phyloP scores from a whole-genome alignment of 2,329 filamentous ascomycete species.

The Bisporella sp. region DNA sequence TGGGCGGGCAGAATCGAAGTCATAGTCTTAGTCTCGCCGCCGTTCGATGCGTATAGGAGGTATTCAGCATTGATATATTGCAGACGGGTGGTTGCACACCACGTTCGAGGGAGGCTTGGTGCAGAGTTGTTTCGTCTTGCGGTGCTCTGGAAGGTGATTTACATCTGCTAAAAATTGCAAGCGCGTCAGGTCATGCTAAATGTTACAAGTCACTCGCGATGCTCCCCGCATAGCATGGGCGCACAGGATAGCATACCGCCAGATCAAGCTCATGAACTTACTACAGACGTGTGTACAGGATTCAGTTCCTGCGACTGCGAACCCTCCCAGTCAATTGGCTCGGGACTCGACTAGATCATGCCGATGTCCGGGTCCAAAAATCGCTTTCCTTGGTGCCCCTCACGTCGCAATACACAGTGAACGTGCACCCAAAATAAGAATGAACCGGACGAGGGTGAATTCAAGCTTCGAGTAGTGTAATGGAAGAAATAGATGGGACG shows the following conservation, averaged over 20 bases:
- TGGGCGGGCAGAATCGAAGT: slow-evolving; percentile 26
- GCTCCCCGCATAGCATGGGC: no score
- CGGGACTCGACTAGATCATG: slow-evolving; percentile 13
- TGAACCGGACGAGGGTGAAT: no score
- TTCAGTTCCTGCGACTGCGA: slow-evolving; percentile 7
- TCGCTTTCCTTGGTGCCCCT: no score
- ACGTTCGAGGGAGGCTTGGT: not conserved
- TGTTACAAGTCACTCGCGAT: no score
- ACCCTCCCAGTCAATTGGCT: slow-evolving; percentile 15
- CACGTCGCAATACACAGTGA: no score
- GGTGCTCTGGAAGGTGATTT: slow-evolving; percentile 5
- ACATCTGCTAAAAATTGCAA: slow-evolving; percentile 8
- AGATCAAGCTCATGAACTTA: not conserved
- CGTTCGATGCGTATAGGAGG: not conserved
- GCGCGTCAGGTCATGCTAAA: no score
- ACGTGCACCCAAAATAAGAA: no score
- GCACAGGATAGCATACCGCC: no score
- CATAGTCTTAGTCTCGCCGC: slow-evolving; percentile 18
- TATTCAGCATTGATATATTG: not conserved
- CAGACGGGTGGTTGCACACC: not conserved
- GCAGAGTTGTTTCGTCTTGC: not conserved
- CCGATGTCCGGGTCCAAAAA: slow-evolving; percentile 3
- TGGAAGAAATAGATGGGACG: no score
- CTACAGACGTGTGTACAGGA: slow-evolving; percentile 1
- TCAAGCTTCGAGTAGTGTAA: no score